Conservation (phyloP, 1,284 basidiomycete genomes). For the Leccinum idahoense region DNA sequence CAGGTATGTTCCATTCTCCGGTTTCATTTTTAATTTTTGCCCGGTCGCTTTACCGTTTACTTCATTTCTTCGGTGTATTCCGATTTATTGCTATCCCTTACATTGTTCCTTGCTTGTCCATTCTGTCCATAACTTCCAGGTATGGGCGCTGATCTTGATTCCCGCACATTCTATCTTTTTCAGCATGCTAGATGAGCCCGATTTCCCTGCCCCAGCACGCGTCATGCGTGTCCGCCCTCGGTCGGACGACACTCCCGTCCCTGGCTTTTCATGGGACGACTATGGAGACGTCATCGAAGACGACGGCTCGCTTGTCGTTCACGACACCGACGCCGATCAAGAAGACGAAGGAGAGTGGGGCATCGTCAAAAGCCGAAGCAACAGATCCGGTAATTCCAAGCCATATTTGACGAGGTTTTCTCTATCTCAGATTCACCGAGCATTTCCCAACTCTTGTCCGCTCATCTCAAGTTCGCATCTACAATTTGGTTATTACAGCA, state of each 20-base stretch:
- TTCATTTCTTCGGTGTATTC: background rate
- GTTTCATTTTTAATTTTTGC: background rate
- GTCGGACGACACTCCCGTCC: constrained; percentile 51
- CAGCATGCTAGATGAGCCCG: constrained; percentile 60
- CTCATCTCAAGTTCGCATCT: constrained; percentile 53
- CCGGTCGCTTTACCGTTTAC: background rate
- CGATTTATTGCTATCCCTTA: background rate
- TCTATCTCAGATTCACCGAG: constrained; percentile 24
- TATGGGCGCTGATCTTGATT: constrained; percentile 11
- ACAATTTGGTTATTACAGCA: constrained; percentile 69
- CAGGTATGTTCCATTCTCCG: constrained; percentile 35
- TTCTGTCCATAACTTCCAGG: background rate
- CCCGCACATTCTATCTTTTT: constrained; percentile 9
- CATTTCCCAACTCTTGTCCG: constrained; percentile 20
- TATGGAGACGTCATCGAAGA: constrained; percentile 62
- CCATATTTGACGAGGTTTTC: constrained; percentile 66
- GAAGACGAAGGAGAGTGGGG: constrained; percentile 63
- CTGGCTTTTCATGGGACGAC: constrained; percentile 69
- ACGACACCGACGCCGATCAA: constrained; percentile 39
- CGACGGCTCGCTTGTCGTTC: constrained; percentile 29
- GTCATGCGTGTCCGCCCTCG: constrained; percentile 60
- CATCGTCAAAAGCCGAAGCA: constrained; percentile 56
- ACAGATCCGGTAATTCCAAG: constrained; percentile 39
- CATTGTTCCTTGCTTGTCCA: background rate
- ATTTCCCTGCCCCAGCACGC: constrained; percentile 49